Evolutionary conservation across 164 flowering plant genomes (phyloP).

Genomic region (Aristolochia fimbriata): DNA sequence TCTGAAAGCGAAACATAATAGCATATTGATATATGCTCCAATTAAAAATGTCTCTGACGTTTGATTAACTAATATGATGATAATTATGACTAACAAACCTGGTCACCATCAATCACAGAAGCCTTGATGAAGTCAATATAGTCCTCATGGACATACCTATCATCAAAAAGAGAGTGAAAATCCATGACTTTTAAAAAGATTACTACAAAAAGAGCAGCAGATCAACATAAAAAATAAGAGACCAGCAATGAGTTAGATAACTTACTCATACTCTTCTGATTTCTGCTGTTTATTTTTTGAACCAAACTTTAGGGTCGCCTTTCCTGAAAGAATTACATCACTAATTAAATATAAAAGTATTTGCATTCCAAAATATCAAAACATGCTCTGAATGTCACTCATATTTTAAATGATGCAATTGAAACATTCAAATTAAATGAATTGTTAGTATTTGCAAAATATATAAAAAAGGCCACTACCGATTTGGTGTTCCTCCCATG

Average conservation of each 20-base stretch:
- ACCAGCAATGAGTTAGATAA: not conserved
- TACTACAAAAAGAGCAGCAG: not conserved
- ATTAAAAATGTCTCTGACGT: not conserved
- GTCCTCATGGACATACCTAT: slow-evolving; percentile 90
- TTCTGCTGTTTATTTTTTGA: slow-evolving; percentile 60
- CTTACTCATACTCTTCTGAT: slow-evolving; percentile 79
- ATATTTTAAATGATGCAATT: not conserved
- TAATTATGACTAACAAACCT: slow-evolving; percentile 29
- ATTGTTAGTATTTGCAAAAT: not conserved
- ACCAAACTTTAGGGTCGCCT: slow-evolving; percentile 78
- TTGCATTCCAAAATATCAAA: not conserved
- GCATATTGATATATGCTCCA: not conserved
- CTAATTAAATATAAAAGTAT: not conserved
- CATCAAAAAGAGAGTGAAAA: not conserved
- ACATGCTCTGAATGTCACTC: not conserved
- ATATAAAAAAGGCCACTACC: slow-evolving; percentile 23
- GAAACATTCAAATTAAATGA: not conserved
- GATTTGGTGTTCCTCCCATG: slow-evolving; percentile 99
- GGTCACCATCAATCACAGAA: slow-evolving; percentile 67
- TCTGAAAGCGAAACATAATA: slow-evolving; percentile 20
- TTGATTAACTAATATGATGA: not conserved
- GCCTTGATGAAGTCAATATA: slow-evolving; percentile 89
- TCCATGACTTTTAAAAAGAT: not conserved
- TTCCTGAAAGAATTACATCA: slow-evolving; percentile 42
- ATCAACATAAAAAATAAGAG: not conserved